phyloP scores from a whole-genome alignment of 2,329 filamentous ascomycete species.

The Hymenoscyphus linearis region DNA sequence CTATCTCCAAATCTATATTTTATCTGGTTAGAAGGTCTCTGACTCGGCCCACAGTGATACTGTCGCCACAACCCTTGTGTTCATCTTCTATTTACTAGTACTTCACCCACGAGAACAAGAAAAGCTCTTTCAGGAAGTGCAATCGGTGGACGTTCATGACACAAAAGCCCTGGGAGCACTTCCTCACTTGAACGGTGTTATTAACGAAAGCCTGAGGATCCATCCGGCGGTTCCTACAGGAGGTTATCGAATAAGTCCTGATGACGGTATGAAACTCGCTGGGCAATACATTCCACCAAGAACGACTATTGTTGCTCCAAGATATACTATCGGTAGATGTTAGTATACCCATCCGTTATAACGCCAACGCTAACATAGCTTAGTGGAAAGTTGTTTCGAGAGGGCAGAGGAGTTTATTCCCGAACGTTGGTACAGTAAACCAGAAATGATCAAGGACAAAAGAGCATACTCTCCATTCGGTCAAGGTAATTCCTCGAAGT shows the following conservation, averaged over 20 bases:
- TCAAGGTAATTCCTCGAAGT: too few species aligned
- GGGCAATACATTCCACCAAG: constrained; percentile 2
- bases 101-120: neutral
- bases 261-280: constrained; percentile 26
- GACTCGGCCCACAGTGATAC: neutral
- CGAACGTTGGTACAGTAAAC: constrained; percentile 2
- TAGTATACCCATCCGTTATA: neutral
- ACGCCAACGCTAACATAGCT: neutral
- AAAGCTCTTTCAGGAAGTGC: neutral
- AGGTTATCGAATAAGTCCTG: constrained; percentile 33
- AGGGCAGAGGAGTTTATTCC: constrained; percentile 5
- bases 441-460: constrained; percentile 3
- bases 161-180: neutral
- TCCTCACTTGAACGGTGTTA: constrained; percentile 31
- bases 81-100: neutral
- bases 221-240: constrained; percentile 34
- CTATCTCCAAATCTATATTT: neutral
- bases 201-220: constrained; percentile 36
- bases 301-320: neutral
- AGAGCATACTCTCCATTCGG: too few species aligned
- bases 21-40: neutral
- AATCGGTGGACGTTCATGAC: neutral
- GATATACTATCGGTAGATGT: neutral
- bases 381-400: constrained; percentile 2
- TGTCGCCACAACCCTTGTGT: neutral